phyloP scores from a whole-genome alignment of 2,329 filamentous ascomycete species.

The Ilyonectria sp. region DNA sequence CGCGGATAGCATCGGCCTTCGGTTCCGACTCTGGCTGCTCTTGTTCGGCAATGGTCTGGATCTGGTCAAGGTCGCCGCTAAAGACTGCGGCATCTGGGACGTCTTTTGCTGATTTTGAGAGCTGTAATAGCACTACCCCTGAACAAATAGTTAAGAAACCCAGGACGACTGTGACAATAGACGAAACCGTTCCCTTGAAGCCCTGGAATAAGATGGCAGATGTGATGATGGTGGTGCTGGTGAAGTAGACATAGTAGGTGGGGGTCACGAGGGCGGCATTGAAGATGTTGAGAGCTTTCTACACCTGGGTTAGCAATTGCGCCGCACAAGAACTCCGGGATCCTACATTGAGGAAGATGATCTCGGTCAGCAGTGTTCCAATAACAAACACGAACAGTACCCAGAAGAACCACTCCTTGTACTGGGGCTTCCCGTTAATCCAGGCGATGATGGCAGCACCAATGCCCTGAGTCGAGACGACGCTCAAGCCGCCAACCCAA shows the following conservation, averaged over 20 bases:
- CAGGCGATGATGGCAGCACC: constrained; percentile 93
- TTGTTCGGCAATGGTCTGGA: constrained; percentile 94
- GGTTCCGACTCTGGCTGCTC: constrained; percentile 97
- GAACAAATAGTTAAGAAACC: constrained; percentile 96
- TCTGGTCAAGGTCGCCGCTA: constrained; percentile 92
- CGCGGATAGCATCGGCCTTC: constrained; percentile 95
- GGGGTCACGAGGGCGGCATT: constrained; percentile 97
- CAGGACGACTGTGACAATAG: constrained; percentile 91
- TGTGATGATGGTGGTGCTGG: constrained; percentile 93
- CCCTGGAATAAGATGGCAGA: constrained; percentile 93
- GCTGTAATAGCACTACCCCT: constrained; percentile 90
- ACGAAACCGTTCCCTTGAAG: constrained; percentile 86
- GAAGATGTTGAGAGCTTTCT: constrained; percentile 99
- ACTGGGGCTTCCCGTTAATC: constrained; percentile 85
- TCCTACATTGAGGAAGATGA: constrained; percentile 94
- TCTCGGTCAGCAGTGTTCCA: constrained; percentile 90
- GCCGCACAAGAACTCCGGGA: constrained; percentile 2
- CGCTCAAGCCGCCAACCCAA: constrained; percentile 92
- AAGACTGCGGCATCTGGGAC: constrained; percentile 95
- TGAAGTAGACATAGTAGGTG: constrained; percentile 99
- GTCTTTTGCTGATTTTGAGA: constrained; percentile 99
- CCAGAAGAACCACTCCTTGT: constrained; percentile 98
- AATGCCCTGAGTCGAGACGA: constrained; percentile 93
- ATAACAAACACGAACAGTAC: constrained; percentile 93
- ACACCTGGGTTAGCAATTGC: constrained; percentile 53